Evolutionary conservation across 805 yeast species (phyloP), one percentile per base, ranked within the genome.

Genomic region (Candida boleticola): DNA sequence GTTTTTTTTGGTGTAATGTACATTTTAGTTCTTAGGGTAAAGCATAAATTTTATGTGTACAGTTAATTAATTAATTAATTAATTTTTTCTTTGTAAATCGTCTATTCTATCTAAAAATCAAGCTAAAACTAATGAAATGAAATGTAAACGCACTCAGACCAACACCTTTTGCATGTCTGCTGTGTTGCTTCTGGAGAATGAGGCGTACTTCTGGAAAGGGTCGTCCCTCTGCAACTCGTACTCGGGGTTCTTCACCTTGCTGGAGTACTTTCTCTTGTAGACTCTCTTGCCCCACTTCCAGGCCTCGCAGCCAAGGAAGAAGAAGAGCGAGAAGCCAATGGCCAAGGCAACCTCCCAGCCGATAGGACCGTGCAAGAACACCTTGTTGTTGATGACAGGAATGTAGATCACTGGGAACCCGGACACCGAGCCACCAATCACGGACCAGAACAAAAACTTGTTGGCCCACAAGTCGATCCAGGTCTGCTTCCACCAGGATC

Each of bases 321-420:
- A 88, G 29, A 74, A 65, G 3, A 78, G 43, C 3, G 83, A 65
- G 47, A 81, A 74, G 0, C 79, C 86, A 48, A 83, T 66, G 1
- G 88, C 76, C 46, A 86, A 62, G 13, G 86, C 92, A 95, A 95
- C 88, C 66, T 87, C 95, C 64, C 79, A 80, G 7, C 82, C 76
- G 48, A 87, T 85, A 5, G 82, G 79, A 23, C 61, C 68, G 61
- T 88, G 96, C 52, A 82, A 68, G 59, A 88, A 88, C 6, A 88
- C 95, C 47, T 76, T 74, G 35, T 72, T 66, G 61, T 88, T 88
- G 57, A 88, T 86, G n/a, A 85, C 95, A 5, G 96, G 96, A 49
- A 88, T 88, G 63, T 87, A 87, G 29, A 87, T 79, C 16, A 86
- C 84, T 33, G 95, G 95, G 76, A 88, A 82, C 3, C 85, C 82